Evolutionary conservation across 208 protist genomes (phyloP).

Genomic region (Angomonas ambiguus): DNA sequence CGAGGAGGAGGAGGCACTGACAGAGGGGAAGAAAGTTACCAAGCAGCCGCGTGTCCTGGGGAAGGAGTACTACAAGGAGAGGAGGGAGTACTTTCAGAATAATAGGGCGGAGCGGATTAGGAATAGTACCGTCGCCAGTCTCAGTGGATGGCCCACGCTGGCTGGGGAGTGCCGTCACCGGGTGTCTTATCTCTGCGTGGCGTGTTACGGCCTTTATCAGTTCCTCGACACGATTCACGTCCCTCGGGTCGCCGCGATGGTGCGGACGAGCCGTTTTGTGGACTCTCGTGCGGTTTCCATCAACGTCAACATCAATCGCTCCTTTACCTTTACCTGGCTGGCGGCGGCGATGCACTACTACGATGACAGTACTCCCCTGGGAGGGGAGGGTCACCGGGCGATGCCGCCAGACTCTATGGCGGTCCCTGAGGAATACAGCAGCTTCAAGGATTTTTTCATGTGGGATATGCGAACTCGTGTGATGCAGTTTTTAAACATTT

Average conservation of each 20-base stretch:
- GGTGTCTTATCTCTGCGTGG: conserved; percentile 59
- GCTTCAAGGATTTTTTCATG: conserved; percentile 90
- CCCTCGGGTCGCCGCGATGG: conserved; percentile 46
- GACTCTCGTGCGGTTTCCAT: conserved; percentile 67
- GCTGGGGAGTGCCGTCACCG: conserved; percentile 24
- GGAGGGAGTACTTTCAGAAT: not conserved
- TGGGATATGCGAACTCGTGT: conserved; percentile 71
- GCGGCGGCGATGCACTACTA: conserved; percentile 66
- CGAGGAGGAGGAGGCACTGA: not conserved
- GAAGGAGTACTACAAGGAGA: not conserved
- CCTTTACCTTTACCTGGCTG: conserved; percentile 83
- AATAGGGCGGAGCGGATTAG: not conserved
- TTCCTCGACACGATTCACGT: conserved; percentile 79
- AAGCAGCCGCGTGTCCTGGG: not conserved
- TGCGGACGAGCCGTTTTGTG: conserved; percentile 61
- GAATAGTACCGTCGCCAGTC: not conserved
- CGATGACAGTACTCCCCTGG: conserved; percentile 14
- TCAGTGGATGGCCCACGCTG: conserved; percentile 21
- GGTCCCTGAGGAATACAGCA: conserved; percentile 73
- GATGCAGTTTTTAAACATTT: conserved; percentile 48
- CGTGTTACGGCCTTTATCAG: conserved; percentile 82
- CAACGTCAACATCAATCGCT: conserved; percentile 80
- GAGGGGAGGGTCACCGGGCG: not conserved
- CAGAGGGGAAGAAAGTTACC: not conserved
- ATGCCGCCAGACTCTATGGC: conserved; percentile 30